A percentile compares a stretch with the other conserved stretches of the same genome.
These are phyloP conservation scores for Sphaerostilbella broomeana DNA, from an alignment of 2,329 filamentous ascomycete genomes.

Conservation along the genomic window DNA sequence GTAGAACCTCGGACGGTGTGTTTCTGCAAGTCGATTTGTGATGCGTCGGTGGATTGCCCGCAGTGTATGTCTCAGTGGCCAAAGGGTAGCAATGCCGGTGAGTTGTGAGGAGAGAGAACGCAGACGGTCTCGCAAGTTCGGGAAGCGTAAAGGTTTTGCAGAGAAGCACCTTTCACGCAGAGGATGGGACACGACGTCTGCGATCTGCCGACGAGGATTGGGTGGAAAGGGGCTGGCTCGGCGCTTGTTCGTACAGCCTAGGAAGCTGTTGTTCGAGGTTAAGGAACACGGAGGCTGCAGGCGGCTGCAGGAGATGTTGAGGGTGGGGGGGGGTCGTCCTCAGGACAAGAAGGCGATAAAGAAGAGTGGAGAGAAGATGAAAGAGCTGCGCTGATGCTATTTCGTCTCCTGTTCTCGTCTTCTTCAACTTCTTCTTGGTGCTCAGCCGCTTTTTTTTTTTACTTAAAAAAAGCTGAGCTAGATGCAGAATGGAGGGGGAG, in stretches of 20 bases:
- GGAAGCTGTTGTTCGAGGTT: constrained; percentile 7
- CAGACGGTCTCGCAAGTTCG: constrained; percentile 15
- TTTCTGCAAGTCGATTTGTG: background rate
- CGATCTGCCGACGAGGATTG: constrained; percentile 17
- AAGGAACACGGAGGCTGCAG: constrained; percentile 10
- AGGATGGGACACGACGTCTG: constrained; percentile 6
- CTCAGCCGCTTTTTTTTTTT: background rate
- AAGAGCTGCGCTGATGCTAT: too few relatives aligned
- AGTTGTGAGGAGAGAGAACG: constrained; percentile 17
- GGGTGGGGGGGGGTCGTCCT: constrained; percentile 7
- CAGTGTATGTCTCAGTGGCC: constrained; percentile 26
- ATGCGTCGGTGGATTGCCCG: constrained; percentile 1
- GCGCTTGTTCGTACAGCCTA: constrained; percentile 21
- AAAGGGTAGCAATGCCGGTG: constrained; percentile 16
- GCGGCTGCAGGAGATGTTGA: constrained; percentile 12
- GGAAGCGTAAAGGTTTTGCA: constrained; percentile 12
- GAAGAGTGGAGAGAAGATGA: background rate
- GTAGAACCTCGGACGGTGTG: constrained; percentile 14
- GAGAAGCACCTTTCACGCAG: constrained; percentile 8
- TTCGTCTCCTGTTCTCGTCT: background rate
- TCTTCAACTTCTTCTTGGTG: constrained; percentile 1
- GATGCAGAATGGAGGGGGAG: constrained; percentile 5
- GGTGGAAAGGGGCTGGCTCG: constrained; percentile 26
- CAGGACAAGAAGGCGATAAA: background rate
- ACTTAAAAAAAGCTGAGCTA: background rate